These are phyloP conservation scores for Sporothrix globosa DNA, from an alignment of 2,329 filamentous ascomycete species.

Conservation along the genomic window DNA sequence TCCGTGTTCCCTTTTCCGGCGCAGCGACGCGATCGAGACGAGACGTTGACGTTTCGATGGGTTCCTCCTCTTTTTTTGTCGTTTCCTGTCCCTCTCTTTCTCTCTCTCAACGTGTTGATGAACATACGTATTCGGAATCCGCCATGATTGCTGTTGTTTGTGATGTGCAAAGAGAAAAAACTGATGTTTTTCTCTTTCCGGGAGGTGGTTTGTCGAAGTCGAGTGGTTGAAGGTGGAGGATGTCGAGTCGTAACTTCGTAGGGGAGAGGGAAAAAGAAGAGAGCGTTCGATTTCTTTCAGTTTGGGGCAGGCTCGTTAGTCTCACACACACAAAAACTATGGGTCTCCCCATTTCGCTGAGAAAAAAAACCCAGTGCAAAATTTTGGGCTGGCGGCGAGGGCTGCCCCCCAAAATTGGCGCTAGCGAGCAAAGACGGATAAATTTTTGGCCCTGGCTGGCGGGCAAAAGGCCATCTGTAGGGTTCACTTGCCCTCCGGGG, in stretches of 20 bases:
- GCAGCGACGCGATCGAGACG: conserved; percentile 3
- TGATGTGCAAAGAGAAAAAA: conserved; percentile 29
- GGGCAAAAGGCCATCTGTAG: neutral
- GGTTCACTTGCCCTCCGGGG: conserved; percentile 29
- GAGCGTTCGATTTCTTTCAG: conserved; percentile 24
- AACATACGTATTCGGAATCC: conserved; percentile 55
- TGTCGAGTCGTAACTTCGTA: conserved; percentile 18
- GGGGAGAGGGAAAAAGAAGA: conserved; percentile 7
- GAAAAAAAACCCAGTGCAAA: conserved; percentile 22
- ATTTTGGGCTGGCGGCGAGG: conserved; percentile 2
- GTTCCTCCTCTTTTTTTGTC: neutral
- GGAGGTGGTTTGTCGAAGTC: conserved; percentile 32
- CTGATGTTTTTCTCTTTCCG: conserved; percentile 25
- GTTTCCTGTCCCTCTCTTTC: neutral
- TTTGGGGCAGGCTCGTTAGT: neutral
- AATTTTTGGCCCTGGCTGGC: conserved; percentile 15
- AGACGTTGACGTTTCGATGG: neutral
- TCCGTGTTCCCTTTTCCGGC: neutral
- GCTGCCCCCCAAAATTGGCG: conserved; percentile 16
- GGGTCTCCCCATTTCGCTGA: neutral
- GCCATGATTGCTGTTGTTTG: conserved; percentile 68
- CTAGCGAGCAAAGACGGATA: conserved; percentile 23
- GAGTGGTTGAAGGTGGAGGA: conserved; percentile 30
- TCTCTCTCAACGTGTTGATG: conserved; percentile 7
- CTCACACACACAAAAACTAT: conserved; percentile 16